Evolutionary conservation across 306 rosid genomes (phyloP), one percentile per base, ranked within the genome.

Genomic region (Parietaria judaica): DNA sequence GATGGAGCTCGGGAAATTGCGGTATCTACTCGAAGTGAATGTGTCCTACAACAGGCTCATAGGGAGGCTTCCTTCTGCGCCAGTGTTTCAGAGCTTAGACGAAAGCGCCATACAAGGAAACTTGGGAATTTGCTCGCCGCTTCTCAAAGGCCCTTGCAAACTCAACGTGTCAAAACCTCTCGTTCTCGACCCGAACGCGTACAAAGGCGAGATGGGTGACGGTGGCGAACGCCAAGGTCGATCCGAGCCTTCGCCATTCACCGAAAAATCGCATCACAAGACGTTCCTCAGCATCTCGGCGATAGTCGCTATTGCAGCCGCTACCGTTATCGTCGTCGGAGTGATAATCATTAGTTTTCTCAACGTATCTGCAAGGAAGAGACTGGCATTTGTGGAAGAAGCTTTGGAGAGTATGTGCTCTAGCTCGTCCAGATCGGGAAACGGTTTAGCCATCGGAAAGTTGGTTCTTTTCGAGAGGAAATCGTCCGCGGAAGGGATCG

Each of bases 371-470:
- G 83, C 90, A 11, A 70, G 92, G 63, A 84, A 86, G 79, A 80
- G 82, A 69, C 80, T 81, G 41, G 47, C 83, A 8, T 87, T 83
- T 76, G 77, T 88, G 31, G 95, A 92, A 15, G 83, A 77, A 66
- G 90, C 85, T 53, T 72, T 92, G 83, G 98, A 92, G 67, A 92
- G 95, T 76, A 83, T 82, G 84, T 92, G 90, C 66, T 86, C 98
- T 0, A 81, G 85, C 68, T 88, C 98, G 67, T 78, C 94, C 0
- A 69, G 81, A 46, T 92, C 98, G 0, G 80, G 90, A 58, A 65
- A 74, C 64, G 70, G 76, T 23, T 56, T 90, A 13, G 70, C 92
- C 31, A 70, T 86, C 6, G 98, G 95, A 56, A 92, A 88, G 76
- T 86, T 92, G 7, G 64, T 88, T 63, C 69, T 92, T 51, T 86